Evolutionary conservation across 2,329 filamentous ascomycete species (phyloP), one percentile per base, ranked within the genome.

Genomic region (Calonectria pseudoturangicola): DNA sequence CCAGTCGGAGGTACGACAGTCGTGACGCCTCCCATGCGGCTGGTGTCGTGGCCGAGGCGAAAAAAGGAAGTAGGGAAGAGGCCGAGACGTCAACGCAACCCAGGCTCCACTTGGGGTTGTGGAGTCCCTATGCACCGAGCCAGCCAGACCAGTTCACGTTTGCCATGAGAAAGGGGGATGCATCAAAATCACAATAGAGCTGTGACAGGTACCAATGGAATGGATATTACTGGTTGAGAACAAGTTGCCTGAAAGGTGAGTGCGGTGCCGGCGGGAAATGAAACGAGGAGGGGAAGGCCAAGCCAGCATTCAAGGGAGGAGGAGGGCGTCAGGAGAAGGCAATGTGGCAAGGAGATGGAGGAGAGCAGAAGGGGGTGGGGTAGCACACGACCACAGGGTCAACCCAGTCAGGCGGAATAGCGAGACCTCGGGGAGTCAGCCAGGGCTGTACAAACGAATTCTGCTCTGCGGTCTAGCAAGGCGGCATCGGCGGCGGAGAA

Each of bases 221-320:
- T 27, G 33, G 15, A 6, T 36, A 60, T 60, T 25, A 27, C 33
- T 30, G 67, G 67, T 30, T 45, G 28, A 16, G 54, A n/a, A 36
- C 36, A 30, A n/a, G 30, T 27, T 41, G 63, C 39, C 48, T 36
- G 33, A 64, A 41, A 56, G 56, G 51, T 47, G 51, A 36, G 10
- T 21, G 33, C 36, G 54, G 54, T 21, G n/a, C 33, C 54, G 36
- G 54, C 27, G 63, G 71, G 68, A 68, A 63, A 70, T 71, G 71
- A 73, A 73, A 67, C 67, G 51, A 62, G 58, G 30, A 39, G 47
- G 33, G 30, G 28, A n/a, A 33, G 51, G 45, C 15, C 41, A 47
- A 47, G 41, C 58, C 25, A 21, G 39, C 41, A 15, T 12, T 28
- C 39, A 28, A 43, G 58, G 68, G 58, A 63, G 28, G 58, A 63